These are phyloP conservation scores for Ettlia oleoabundans DNA, from an alignment of 139 green algal genomes.

Conservation along the genomic window DNA sequence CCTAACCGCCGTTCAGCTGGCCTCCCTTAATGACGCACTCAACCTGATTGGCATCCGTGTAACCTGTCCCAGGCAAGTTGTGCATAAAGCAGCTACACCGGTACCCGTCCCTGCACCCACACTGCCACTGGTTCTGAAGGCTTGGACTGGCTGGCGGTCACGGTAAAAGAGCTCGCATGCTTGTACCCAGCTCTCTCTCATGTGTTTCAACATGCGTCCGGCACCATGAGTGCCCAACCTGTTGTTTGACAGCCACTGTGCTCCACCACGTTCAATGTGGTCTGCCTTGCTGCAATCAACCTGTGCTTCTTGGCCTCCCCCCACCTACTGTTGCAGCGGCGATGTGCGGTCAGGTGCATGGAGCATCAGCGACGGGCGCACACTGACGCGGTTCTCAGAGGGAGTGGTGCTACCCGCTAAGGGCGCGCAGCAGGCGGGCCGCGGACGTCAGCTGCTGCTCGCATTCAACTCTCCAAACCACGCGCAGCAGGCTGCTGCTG, in stretches of 20 bases:
- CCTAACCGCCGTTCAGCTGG: slow-evolving; percentile 8
- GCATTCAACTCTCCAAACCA: slow-evolving; percentile 31
- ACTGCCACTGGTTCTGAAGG: too few relatives aligned
- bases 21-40: slow-evolving; percentile 32
- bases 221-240: too few relatives aligned
- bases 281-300: too few relatives aligned
- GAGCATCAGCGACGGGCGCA: slow-evolving; percentile 29
- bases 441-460: slow-evolving; percentile 36
- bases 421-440: slow-evolving; percentile 20
- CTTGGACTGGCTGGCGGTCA: too few relatives aligned
- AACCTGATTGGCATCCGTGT: slow-evolving; percentile 39
- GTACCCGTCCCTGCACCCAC: too few relatives aligned
- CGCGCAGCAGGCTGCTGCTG: slow-evolving; percentile 1
- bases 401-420: slow-evolving; percentile 36
- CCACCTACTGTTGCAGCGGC: background rate
- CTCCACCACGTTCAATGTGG: too few relatives aligned
- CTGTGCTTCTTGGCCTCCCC: background rate
- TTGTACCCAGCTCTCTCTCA: too few relatives aligned
- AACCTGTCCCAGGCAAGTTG: slow-evolving; percentile 16
- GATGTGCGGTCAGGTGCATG: slow-evolving; percentile 22
- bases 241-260: too few relatives aligned
- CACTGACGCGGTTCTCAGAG: slow-evolving; percentile 22
- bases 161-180: too few relatives aligned
- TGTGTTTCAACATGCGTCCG: too few relatives aligned
- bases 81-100: too few relatives aligned